Conservation (phyloP, 2,329 filamentous ascomycete species). For the Phoma sp. region DNA sequence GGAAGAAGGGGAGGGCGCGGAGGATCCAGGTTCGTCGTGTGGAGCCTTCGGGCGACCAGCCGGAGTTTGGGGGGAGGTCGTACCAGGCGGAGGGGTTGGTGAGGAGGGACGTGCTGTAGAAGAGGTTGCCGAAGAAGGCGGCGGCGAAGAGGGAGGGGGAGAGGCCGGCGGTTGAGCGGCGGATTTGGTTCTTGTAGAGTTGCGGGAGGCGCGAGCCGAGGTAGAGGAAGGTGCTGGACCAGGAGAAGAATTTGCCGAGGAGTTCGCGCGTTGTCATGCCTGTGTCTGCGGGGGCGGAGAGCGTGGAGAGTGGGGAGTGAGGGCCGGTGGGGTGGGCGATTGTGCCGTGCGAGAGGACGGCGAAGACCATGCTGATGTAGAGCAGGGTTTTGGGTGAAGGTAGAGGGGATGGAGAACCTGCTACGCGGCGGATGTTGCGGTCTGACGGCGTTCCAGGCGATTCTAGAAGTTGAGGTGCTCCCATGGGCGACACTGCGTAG, state of each 20-base stretch:
- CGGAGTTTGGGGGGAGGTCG: constrained; percentile 61
- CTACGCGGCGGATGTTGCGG: constrained; percentile 42
- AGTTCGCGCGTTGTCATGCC: constrained; percentile 7
- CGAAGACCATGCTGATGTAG: constrained; percentile 56
- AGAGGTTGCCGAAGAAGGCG: constrained; percentile 72
- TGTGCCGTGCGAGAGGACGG: constrained; percentile 47
- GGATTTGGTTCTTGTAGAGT: constrained; percentile 69
- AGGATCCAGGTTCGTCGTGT: constrained; percentile 64
- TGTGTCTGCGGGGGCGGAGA: constrained; percentile 30
- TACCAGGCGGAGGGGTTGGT: constrained; percentile 71
- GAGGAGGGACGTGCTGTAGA: constrained; percentile 69
- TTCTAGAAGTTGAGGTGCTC: background rate
- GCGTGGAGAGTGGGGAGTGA: constrained; percentile 20
- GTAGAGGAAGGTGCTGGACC: constrained; percentile 53
- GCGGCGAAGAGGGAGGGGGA: constrained; percentile 69
- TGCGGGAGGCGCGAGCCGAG: constrained; percentile 59
- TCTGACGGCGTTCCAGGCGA: constrained; percentile 29
- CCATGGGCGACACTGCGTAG: constrained; percentile 29
- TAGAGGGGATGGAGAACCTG: constrained; percentile 52
- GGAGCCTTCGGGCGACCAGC: constrained; percentile 66
- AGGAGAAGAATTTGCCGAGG: constrained; percentile 55
- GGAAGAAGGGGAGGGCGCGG: constrained; percentile 68
- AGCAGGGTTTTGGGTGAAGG: constrained; percentile 56
- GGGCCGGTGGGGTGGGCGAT: constrained; percentile 33
- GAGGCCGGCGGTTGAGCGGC: constrained; percentile 69